Conservation (phyloP, 352 stramenopile species). For the Phytopythium montanum region DNA sequence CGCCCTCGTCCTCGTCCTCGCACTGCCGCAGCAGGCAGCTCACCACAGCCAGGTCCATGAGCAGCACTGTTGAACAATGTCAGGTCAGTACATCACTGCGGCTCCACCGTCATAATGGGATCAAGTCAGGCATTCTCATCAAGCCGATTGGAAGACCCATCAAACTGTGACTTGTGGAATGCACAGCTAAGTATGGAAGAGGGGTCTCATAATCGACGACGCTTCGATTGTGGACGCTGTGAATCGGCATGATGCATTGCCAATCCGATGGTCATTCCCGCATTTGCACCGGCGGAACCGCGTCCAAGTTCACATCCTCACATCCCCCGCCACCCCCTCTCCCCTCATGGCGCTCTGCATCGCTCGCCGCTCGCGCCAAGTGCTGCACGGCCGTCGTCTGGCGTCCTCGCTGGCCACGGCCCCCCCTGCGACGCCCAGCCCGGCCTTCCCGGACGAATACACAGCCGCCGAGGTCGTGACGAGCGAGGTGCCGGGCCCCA, state of each 20-base stretch:
- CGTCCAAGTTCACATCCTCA: conserved; percentile 2
- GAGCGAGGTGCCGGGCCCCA: conserved; percentile 49
- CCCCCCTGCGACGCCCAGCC: conserved; percentile 42
- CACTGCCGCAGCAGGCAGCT: conserved; percentile 82
- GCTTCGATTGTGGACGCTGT: too few relatives aligned
- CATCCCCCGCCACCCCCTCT: conserved; percentile 8
- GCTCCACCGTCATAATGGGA: too few relatives aligned
- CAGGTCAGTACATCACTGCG: too few relatives aligned
- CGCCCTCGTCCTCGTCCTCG: conserved; percentile 76
- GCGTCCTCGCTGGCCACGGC: conserved; percentile 19
- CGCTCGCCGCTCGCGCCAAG: conserved; percentile 12
- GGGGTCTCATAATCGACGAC: not conserved
- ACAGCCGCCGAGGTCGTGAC: conserved; percentile 45
- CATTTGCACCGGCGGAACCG: conserved; percentile 30
- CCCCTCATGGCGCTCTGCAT: conserved; percentile 9
- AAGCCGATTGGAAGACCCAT: not conserved
- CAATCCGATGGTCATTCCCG: conserved; percentile 13
- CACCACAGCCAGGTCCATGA: conserved; percentile 75
- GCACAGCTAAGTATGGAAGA: too few relatives aligned
- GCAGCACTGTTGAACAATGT: too few relatives aligned
- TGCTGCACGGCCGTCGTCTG: conserved; percentile 6
- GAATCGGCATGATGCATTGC: too few relatives aligned
- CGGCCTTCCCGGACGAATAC: conserved; percentile 67
- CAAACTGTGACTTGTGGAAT: not conserved
- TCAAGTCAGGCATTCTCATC: not conserved